Evolutionary conservation across 495 filamentous ascomycete genomes (phyloP).

Genomic region (Terfezia claveryi): DNA sequence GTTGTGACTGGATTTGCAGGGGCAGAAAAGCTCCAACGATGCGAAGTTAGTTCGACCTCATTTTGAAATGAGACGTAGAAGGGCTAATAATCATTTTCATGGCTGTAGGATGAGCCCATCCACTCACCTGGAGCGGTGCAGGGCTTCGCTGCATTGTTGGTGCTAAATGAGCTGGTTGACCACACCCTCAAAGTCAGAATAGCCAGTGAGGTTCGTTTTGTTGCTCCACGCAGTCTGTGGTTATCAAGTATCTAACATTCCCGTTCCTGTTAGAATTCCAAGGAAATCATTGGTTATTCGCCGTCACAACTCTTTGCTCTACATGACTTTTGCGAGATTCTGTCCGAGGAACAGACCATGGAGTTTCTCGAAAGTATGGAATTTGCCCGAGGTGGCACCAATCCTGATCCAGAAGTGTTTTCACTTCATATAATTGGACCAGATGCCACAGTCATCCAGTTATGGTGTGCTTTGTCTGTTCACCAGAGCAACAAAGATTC

Average conservation of each 20-base stretch:
- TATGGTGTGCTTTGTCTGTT: constrained; percentile 81
- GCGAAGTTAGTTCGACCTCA: not conserved
- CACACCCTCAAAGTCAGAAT: constrained; percentile 48
- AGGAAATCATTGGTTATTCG: constrained; percentile 52
- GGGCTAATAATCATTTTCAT: not conserved
- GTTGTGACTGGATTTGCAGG: constrained; percentile 44
- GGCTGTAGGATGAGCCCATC: constrained; percentile 62
- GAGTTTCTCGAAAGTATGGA: constrained; percentile 69
- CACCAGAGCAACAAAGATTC: constrained; percentile 34
- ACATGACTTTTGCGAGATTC: constrained; percentile 53
- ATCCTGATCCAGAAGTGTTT: constrained; percentile 77
- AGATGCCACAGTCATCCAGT: constrained; percentile 28
- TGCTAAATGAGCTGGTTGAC: constrained; percentile 39
- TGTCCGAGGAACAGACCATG: constrained; percentile 63
- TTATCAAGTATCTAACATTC: not conserved
- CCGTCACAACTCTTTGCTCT: constrained; percentile 58
- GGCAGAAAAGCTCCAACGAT: not conserved
- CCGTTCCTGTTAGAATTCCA: constrained; percentile 34
- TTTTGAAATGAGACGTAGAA: not conserved
- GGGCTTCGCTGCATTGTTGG: constrained; percentile 58
- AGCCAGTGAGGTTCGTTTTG: constrained; percentile 41
- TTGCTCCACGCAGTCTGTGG: not conserved
- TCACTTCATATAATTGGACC: constrained; percentile 43
- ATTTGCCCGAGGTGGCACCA: constrained; percentile 56
- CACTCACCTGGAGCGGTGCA: constrained; percentile 83